phyloP scores from a whole-genome alignment of 495 filamentous ascomycete genomes.

The Baudoinia panamericana region DNA sequence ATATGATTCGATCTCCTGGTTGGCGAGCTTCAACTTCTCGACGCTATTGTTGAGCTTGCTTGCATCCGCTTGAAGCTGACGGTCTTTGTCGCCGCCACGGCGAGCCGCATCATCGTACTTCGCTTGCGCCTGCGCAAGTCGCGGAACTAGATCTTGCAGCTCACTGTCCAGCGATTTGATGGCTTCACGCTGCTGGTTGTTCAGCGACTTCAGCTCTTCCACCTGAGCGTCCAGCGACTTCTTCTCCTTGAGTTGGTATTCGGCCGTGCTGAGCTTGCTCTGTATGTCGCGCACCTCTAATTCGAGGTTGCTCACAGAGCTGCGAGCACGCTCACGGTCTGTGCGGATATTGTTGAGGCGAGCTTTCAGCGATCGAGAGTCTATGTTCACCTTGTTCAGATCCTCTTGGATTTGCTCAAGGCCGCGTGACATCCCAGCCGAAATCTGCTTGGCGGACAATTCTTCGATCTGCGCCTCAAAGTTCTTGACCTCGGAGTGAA shows the following conservation, averaged over 20 bases:
- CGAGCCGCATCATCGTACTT: constrained; percentile 62
- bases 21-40: constrained; percentile 59
- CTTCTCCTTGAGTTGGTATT: constrained; percentile 67
- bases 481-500: constrained; percentile 53
- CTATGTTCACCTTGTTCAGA: constrained; percentile 52
- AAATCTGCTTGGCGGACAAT: constrained; percentile 56
- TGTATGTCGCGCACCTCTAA: constrained; percentile 55
- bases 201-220: constrained; percentile 56
- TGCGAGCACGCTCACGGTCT: constrained; percentile 60
- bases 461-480: constrained; percentile 58
- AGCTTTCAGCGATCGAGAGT: constrained; percentile 47
- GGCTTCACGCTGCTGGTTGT: constrained; percentile 49
- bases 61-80: constrained; percentile 57
- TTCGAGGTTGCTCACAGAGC: constrained; percentile 54
- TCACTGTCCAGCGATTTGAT: constrained; percentile 56
- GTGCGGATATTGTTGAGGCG: constrained; percentile 46
- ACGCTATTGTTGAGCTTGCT: constrained; percentile 57
- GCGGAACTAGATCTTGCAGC: constrained; percentile 54
- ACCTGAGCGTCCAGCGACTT: constrained; percentile 51
- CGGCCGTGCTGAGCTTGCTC: constrained; percentile 53
- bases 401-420: constrained; percentile 75
- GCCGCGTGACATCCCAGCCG: constrained; percentile 47
- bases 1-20: constrained; percentile 69
- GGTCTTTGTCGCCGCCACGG: constrained; percentile 58
- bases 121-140: constrained; percentile 58